Conservation (phyloP, 192 early-diverging fungal genomes). For the Coemansia sp. region DNA sequence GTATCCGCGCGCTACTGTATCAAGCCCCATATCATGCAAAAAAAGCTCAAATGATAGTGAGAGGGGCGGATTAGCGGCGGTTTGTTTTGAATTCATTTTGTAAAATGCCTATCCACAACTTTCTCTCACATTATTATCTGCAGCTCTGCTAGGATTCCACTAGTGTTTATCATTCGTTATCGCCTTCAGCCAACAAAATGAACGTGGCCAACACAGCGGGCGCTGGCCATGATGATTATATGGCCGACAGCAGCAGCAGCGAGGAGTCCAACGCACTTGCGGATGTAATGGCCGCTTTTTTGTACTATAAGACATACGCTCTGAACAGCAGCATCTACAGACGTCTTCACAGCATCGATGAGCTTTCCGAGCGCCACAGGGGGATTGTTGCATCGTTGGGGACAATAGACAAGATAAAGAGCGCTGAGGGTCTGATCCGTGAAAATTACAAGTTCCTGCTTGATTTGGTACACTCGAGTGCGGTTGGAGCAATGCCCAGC, state of each 20-base stretch:
- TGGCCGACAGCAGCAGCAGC: not conserved
- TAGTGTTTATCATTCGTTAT: not conserved
- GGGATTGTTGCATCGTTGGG: conserved; percentile 52
- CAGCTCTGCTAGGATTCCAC: not conserved
- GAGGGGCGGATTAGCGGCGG: not conserved
- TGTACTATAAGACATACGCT: conserved; percentile 64
- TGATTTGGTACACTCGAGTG: conserved; percentile 30
- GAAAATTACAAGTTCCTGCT: conserved; percentile 61
- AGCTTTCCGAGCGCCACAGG: conserved; percentile 67
- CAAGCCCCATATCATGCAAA: conserved; percentile 8
- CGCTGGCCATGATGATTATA: not conserved
- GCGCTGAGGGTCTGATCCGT: conserved; percentile 62
- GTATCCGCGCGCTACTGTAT: not conserved
- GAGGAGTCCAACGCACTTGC: conserved; percentile 35
- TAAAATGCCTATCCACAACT: not conserved
- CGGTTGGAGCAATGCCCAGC: conserved; percentile 29
- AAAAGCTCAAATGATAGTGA: not conserved
- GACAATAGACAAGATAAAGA: conserved; percentile 66
- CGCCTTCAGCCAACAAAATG: not conserved
- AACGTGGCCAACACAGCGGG: not conserved
- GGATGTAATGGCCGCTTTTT: conserved; percentile 57
- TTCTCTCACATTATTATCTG: not conserved
- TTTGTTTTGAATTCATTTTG: not conserved
- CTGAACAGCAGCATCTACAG: conserved; percentile 65
- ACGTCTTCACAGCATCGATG: conserved; percentile 62